Base-by-base conservation (phyloP, 257 asterid genomes). In the Gentiana straminea region DNA sequence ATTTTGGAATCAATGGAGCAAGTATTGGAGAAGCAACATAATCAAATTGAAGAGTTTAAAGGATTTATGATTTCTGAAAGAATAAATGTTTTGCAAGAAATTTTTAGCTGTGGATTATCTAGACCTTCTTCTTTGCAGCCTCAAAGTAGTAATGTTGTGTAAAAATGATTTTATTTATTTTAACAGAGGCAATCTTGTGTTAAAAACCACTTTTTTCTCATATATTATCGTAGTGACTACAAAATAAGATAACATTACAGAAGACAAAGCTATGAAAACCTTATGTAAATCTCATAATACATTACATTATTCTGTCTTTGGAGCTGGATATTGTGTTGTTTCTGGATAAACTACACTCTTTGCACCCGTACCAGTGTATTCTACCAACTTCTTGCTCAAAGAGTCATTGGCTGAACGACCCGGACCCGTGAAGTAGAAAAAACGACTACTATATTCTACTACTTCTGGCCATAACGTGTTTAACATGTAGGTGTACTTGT, bases 1-100 rank as follows among this genome's bases (percentile, higher is more conserved):
- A 65, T 65, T 62, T 64, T 82, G 49, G 94, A 82, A 49, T 90
- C 80, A 32, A 73, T 86, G 65, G 82, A 77, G 79, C 50, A 7
- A 59, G 77, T 79, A 8, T 84, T 86, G 94, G 83, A 74, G 72
- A 70, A 76, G 13, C 89, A 90, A 62, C 64, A 68, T 13, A 54
- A 59, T 33, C 83, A 67, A 41, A 65, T 90, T 5, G 78, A 79
- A 72, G 79, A 72, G 59, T 65, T 77, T 13, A 94, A 86, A 68
- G 92, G 77, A 65, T 64, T 69, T 52, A 69, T 84, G 43, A 37
- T 81, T 3, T 56, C 57, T 2, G 95, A 90, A 64, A 68, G 94
- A 59, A 58, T 84, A 52, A 45, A 71, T 11, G 64, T 73, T 33
- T 58, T 86, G 69, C 86, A 77, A 70, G 75, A 65, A 69, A 67